Evolutionary conservation across 2,329 filamentous ascomycete species (phyloP).

Genomic region (Sporothrix curviconia): DNA sequence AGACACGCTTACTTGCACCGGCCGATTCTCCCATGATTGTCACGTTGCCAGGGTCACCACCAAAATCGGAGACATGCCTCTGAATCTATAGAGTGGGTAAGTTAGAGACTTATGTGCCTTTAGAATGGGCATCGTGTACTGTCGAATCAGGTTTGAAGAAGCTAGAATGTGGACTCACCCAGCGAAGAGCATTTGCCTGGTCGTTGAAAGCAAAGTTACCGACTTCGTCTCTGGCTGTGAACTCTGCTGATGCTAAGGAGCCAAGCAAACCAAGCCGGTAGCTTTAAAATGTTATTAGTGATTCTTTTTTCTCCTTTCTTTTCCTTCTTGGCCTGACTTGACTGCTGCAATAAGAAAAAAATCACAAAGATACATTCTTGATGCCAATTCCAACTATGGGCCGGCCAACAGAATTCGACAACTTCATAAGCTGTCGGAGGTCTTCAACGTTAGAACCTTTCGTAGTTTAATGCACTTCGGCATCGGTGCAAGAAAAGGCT

Average conservation of each 20-base stretch:
- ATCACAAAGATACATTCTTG: too few relatives aligned
- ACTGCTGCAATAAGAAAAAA: too few relatives aligned
- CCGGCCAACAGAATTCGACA: background rate
- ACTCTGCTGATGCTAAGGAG: background rate
- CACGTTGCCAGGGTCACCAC: background rate
- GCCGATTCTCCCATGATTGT: background rate
- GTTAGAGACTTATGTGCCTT: too few relatives aligned
- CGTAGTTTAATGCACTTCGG: too few relatives aligned
- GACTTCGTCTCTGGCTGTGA: background rate
- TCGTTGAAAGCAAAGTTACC: background rate
- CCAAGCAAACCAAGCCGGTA: background rate
- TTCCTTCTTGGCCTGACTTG: too few relatives aligned
- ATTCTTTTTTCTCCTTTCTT: too few relatives aligned
- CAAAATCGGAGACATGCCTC: background rate
- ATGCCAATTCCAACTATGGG: background rate
- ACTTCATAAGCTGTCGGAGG: background rate
- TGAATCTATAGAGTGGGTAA: background rate
- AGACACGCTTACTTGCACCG: background rate
- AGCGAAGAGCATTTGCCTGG: background rate
- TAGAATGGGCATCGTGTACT: too few relatives aligned
- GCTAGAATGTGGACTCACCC: too few relatives aligned
- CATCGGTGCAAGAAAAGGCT: too few relatives aligned
- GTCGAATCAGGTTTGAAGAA: too few relatives aligned
- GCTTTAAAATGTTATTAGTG: too few relatives aligned
- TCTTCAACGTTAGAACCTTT: background rate